Evolutionary conservation across 305 asterid species (phyloP).

Genomic region (Striga hermonthica): DNA sequence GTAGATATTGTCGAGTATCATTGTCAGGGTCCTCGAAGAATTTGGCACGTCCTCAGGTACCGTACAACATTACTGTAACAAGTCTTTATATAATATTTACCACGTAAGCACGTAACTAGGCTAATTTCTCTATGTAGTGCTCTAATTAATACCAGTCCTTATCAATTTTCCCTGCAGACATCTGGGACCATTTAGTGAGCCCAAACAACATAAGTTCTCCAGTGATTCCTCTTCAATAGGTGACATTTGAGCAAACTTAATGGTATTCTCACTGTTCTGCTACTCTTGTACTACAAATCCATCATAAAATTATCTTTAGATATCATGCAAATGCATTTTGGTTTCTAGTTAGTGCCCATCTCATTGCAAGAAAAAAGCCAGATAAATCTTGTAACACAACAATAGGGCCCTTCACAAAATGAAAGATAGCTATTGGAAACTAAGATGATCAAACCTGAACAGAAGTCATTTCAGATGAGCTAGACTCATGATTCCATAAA

Average conservation of each 20-base stretch:
- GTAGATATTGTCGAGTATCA: background rate
- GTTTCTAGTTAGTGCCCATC: constrained; percentile 11
- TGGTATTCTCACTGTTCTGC: constrained; percentile 14
- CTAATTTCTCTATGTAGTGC: background rate
- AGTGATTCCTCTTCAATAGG: constrained; percentile 15
- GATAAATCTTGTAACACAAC: constrained; percentile 10
- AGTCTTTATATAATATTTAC: constrained; percentile 2
- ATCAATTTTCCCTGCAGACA: constrained; percentile 15
- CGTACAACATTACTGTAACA: constrained; percentile 2
- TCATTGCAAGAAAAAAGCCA: background rate
- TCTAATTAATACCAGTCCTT: constrained; percentile 19
- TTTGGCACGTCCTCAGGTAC: constrained; percentile 7
- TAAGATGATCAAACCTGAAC: constrained; percentile 71
- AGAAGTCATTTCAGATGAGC: constrained; percentile 49
- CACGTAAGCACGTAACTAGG: constrained; percentile 5
- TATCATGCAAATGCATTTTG: constrained; percentile 19
- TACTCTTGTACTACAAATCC: background rate
- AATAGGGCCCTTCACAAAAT: constrained; percentile 22
- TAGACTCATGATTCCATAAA: constrained; percentile 63
- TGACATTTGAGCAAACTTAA: constrained; percentile 15
- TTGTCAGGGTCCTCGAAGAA: constrained; percentile 9
- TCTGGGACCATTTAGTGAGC: constrained; percentile 11
- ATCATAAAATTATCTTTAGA: constrained; percentile 10
- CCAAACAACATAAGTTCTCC: constrained; percentile 8
- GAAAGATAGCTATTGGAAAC: constrained; percentile 26